Evolutionary conservation across 2,329 filamentous ascomycete genomes (phyloP), one percentile per base, ranked within the genome.

Genomic region (Aspergillus versicolor): DNA sequence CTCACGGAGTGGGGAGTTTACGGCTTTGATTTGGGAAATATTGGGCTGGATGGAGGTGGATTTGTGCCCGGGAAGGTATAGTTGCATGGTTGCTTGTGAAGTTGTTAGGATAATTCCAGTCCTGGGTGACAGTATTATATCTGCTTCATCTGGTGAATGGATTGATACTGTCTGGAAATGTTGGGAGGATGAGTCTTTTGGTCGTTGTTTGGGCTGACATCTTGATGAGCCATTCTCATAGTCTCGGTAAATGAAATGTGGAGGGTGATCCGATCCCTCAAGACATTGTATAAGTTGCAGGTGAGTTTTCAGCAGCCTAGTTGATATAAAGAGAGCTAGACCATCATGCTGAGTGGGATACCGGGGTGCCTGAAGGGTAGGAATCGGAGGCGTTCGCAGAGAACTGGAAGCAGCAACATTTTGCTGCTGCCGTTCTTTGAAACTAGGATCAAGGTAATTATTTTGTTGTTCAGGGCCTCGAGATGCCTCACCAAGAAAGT

Each of bases 81-180:
- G 84, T 66, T 96, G 92, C 43, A 87, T 88, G 24, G 89, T 80
- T 62, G 88, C 85, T 59, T 92, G 84, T 5, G 92, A 75, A 0
- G 84, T 89, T 1, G 90, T 90, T 19, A 89, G 67, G 1, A 96
- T 71, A 3, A 96, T 75, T 0, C 89, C 91, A 0, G 83, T 85
- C 0, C 78, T 79, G 0, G 90, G 85, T 0, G 90, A 90, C 5
- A 92, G 65, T 1, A 88, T 82, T 3, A 96, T 73, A 65, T 96
- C 92, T 3, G 90, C 70, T 61, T 75, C 70, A 7, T 43, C 44
- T 27, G 54, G 54, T 38, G 38, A 12, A 27, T 15, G 9, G 21
- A n/a, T 2, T 21, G 43, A 27, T 24, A 22, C 17, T 45, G 2
- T 37, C 27, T 22, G 30, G 13, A 11, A 15, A 38, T n/a, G 34